Evolutionary conservation across 768 basidiomycete species (phyloP).

Genomic region (Cystobasidium onofrii): DNA sequence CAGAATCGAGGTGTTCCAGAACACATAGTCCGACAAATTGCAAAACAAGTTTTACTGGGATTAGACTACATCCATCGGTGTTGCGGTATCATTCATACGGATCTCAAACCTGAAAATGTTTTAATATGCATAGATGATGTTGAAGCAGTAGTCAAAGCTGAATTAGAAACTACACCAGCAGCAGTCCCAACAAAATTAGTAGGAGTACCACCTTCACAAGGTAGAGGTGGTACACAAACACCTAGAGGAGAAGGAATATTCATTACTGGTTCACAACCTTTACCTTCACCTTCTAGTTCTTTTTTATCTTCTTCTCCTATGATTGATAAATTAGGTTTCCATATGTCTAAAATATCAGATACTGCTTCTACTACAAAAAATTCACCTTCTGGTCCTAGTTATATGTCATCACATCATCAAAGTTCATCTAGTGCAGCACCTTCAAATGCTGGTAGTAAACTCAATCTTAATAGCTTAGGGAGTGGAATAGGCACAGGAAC

Average conservation of each 20-base stretch:
- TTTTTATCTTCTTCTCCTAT: constrained; percentile 63
- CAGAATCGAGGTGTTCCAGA: constrained; percentile 97
- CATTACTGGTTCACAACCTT: constrained; percentile 87
- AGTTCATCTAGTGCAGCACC: not conserved
- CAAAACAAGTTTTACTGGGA: constrained; percentile 89
- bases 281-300: constrained; percentile 63
- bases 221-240: constrained; percentile 91
- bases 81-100: constrained; percentile 95
- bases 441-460: not conserved
- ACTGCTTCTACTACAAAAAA: constrained; percentile 31
- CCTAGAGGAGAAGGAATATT: constrained; percentile 69
- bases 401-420: too few relatives aligned
- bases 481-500: too few relatives aligned
- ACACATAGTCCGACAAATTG: constrained; percentile 85
- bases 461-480: not conserved
- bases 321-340: constrained; percentile 80
- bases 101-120: constrained; percentile 96
- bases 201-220: constrained; percentile 77
- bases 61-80: constrained; percentile 96
- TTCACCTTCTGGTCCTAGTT: not conserved
- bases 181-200: constrained; percentile 62
- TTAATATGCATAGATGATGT: constrained; percentile 95
- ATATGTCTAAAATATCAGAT: constrained; percentile 77
- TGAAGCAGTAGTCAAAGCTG: constrained; percentile 73
- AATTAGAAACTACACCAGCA: constrained; percentile 48